phyloP scores from a whole-genome alignment of 371 early-diverging fungal genomes.

The Mortierella sp. region DNA sequence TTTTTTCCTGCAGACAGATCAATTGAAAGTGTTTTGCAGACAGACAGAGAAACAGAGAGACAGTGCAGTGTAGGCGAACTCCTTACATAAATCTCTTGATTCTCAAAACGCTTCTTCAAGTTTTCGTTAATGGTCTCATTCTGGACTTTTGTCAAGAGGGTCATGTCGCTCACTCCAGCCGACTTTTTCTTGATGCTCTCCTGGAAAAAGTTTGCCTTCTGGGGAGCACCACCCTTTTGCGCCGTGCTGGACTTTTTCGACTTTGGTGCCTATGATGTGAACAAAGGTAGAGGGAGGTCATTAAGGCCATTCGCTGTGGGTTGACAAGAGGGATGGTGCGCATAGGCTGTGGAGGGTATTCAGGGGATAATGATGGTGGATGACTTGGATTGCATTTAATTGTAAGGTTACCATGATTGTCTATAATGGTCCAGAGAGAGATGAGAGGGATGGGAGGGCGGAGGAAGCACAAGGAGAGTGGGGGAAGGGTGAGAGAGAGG shows the following conservation, averaged over 20 bases:
- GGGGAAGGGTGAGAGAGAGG: neutral
- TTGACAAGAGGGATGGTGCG: neutral
- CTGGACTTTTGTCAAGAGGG: constrained; percentile 86
- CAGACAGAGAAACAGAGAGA: too few relatives aligned
- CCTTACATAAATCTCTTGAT: constrained; percentile 87
- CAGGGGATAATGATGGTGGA: neutral
- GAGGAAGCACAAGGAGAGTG: neutral
- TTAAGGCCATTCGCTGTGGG: neutral
- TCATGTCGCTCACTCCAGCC: constrained; percentile 91
- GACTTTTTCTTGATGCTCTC: constrained; percentile 83
- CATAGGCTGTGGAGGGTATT: too few relatives aligned
- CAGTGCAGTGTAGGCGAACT: neutral
- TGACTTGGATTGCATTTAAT: neutral
- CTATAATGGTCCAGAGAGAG: constrained; percentile 1
- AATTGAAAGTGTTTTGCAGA: neutral
- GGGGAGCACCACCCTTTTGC: constrained; percentile 58
- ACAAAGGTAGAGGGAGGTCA: neutral
- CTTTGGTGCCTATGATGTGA: constrained; percentile 41
- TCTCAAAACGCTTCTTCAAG: constrained; percentile 85
- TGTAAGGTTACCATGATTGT: constrained; percentile 23
- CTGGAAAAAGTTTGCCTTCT: constrained; percentile 88
- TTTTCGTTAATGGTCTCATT: constrained; percentile 91
- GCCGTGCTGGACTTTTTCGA: constrained; percentile 46
- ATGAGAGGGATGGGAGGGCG: neutral
- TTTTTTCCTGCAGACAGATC: neutral